Conservation (phyloP, 306 rosid genomes). For the Castanea sativa region DNA sequence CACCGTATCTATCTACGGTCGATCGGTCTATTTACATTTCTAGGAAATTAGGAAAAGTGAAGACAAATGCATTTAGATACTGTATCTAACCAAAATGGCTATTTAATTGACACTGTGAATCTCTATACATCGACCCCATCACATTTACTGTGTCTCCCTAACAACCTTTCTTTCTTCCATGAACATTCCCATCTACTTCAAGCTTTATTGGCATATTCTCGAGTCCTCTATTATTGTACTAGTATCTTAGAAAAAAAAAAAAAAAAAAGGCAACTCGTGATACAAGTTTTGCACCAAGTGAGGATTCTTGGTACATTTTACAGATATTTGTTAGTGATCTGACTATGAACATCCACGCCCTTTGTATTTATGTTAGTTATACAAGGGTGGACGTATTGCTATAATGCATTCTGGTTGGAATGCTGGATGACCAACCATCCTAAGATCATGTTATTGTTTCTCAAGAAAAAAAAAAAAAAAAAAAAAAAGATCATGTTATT, state of each 20-base stretch:
- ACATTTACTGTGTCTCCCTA: neutral
- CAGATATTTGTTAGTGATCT: no score
- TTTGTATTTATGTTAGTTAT: no score
- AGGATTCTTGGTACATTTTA: no score
- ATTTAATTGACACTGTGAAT: neutral
- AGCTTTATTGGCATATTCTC: neutral
- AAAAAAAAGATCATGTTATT: no score
- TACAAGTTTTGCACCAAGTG: no score
- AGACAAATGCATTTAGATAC: slow-evolving; percentile 16
- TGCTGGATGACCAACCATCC: no score
- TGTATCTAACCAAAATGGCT: neutral
- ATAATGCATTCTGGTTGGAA: no score
- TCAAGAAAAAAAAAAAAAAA: no score
- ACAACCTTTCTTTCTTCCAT: neutral
- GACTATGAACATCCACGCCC: no score
- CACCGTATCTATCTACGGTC: neutral
- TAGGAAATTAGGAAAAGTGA: neutral
- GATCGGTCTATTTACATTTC: neutral
- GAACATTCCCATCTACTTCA: neutral
- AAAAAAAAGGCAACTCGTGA: no score
- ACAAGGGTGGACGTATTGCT: no score
- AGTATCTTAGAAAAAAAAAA: neutral
- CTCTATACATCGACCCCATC: neutral
- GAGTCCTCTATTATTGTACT: neutral
- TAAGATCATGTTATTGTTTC: no score